These are phyloP conservation scores for Solanum piurae DNA, from an alignment of 257 asterid genomes.

Conservation along the genomic window DNA sequence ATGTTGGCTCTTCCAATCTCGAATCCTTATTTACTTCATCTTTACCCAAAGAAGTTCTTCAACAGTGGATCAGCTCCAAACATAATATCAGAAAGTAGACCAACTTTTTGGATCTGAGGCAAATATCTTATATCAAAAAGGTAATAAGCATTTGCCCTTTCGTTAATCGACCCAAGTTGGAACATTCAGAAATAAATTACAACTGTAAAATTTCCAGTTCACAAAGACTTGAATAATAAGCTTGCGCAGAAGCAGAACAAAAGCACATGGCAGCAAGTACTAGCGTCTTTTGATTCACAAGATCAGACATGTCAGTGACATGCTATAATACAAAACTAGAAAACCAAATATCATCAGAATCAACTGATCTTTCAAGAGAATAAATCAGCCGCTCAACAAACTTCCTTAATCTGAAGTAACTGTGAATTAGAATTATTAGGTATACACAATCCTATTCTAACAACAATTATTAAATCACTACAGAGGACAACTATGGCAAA, in stretches of 20 bases:
- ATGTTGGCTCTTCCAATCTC: neutral
- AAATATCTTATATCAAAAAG: neutral
- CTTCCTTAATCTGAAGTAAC: neutral
- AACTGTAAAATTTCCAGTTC: neutral
- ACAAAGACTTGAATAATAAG: neutral
- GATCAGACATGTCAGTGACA: neutral
- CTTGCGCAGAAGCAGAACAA: neutral
- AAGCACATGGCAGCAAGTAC: neutral
- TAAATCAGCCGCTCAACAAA: neutral
- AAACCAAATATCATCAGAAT: neutral
- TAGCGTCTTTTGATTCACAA: neutral
- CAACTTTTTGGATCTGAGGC: neutral
- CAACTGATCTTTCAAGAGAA: neutral
- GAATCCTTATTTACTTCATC: neutral
- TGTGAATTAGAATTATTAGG: neutral
- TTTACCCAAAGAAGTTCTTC: neutral
- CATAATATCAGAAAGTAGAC: neutral
- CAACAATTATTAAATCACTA: neutral
- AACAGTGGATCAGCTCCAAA: neutral
- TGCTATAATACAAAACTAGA: neutral
- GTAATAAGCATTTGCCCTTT: neutral
- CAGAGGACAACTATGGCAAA: neutral
- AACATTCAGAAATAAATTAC: neutral
- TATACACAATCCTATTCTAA: neutral
- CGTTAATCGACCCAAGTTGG: neutral